Base-by-base conservation (phyloP, 1,139 yeast species). In the Saccharomyces pastorianus region DNA sequence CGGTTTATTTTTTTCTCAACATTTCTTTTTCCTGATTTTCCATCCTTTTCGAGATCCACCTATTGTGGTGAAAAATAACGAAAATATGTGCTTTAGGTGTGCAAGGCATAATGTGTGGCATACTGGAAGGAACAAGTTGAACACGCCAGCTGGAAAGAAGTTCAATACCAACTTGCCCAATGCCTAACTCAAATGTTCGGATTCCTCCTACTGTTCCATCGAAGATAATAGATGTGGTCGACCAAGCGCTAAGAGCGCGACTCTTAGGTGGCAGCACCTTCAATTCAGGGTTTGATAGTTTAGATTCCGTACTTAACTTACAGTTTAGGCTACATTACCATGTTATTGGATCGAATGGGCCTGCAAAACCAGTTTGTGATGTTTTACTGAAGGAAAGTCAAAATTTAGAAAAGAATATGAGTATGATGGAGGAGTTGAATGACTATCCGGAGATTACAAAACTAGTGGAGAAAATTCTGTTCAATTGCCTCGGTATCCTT, bases 291-390 rank as follows among this genome's bases (percentile, higher is more conserved):
- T 56, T 56, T 27, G 48, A 48, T 11, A 32, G 58, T 8, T 50
- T 68, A 31, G 65, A 67, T 49, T 51, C 58, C 6, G 60, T 63
- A 1, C 50, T 68, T 50, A 53, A 62, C 14, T 51, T 68, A 38
- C 71, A 67, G 47, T 66, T 64, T 51, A 56, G 69, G 44, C 50
- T 63, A 2, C 65, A 65, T 46, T 65, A 58, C 50, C 69, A 67
- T 56, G 49, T 58, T 28, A 59, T 61, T 52, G 60, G 60, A 6
- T 51, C 49, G 3, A 31, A 29, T 1, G 47, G 27, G 6, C n/a
- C 20, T 11, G 26, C 47, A 42, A 17, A 46, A 25, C 56, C 57
- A 4, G 60, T 57, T 2, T 62, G 59, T n/a, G 52, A 57, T 25
- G 62, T 62, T 3, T 49, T 68, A 49, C 48, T 59, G n/a, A 55